These are phyloP conservation scores for Penicillium italicum DNA, from an alignment of 2,329 filamentous ascomycete genomes.

Conservation along the genomic window DNA sequence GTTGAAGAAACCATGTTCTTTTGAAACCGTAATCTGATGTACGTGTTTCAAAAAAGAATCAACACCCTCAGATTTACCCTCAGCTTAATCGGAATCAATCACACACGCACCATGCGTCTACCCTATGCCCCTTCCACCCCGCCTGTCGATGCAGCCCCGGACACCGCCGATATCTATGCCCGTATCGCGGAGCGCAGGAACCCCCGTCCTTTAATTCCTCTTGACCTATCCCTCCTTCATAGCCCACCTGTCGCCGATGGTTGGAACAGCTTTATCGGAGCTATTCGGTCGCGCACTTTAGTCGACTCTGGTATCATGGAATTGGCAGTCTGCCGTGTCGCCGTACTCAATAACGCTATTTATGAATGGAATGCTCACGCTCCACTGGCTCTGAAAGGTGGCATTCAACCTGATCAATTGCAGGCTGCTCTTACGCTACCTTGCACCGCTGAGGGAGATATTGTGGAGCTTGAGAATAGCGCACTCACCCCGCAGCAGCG, in stretches of 20 bases:
- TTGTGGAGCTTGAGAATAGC: slow-evolving; percentile 32
- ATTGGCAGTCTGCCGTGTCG: slow-evolving; percentile 74
- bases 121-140: slow-evolving; percentile 25
- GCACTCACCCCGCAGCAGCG: slow-evolving; percentile 58
- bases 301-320: slow-evolving; percentile 59
- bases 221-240: slow-evolving; percentile 75
- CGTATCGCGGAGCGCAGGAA: slow-evolving; percentile 31
- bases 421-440: slow-evolving; percentile 54
- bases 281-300: slow-evolving; percentile 51
- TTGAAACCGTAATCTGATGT: background rate
- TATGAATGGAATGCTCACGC: slow-evolving; percentile 83
- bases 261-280: slow-evolving; percentile 56
- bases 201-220: slow-evolving; percentile 66
- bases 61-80: background rate
- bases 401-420: slow-evolving; percentile 41
- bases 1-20: background rate
- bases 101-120: slow-evolving; percentile 21
- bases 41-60: background rate
- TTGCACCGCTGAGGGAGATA: slow-evolving; percentile 36
- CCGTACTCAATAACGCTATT: slow-evolving; percentile 73
- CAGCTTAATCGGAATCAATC: background rate
- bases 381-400: slow-evolving; percentile 54
- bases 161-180: slow-evolving; percentile 26
- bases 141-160: slow-evolving; percentile 18
- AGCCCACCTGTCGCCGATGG: slow-evolving; percentile 71